These are phyloP conservation scores for Sclerotiophoma versabilis DNA, from an alignment of 2,329 filamentous ascomycete genomes.

Conservation along the genomic window DNA sequence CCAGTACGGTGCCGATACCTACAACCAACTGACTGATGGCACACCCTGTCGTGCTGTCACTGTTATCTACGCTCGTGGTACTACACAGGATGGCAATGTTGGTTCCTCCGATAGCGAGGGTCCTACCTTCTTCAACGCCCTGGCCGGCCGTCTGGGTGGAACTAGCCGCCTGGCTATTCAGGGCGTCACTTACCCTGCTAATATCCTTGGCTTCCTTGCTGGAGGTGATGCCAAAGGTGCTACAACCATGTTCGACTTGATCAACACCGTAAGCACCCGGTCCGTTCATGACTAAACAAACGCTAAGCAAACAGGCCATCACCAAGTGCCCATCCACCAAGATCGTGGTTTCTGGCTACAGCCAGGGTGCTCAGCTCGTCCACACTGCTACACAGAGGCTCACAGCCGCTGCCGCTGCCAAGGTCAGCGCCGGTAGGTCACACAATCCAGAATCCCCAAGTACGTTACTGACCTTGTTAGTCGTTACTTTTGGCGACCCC, in stretches of 20 bases:
- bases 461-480: constrained; percentile 14
- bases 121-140: constrained; percentile 58
- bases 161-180: constrained; percentile 58
- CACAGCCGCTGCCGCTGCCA: constrained; percentile 28
- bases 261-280: constrained; percentile 42
- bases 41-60: constrained; percentile 56
- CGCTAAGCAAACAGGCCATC: constrained; percentile 16
- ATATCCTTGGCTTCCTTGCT: constrained; percentile 52
- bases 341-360: constrained; percentile 41
- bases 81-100: constrained; percentile 60
- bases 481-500: constrained; percentile 50
- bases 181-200: constrained; percentile 62
- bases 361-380: constrained; percentile 52
- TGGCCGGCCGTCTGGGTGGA: constrained; percentile 52
- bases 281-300: rapidly evolving
- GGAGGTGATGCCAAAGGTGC: constrained; percentile 56
- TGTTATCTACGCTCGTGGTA: constrained; percentile 64
- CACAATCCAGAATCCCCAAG: not conserved
- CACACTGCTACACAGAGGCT: constrained; percentile 53
- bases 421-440: constrained; percentile 32
- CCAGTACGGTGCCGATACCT: constrained; percentile 31
- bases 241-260: constrained; percentile 52
- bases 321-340: constrained; percentile 38
- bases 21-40: constrained; percentile 42
- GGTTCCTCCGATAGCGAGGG: constrained; percentile 54